Percentiles rank a stretch among this genome's conserved stretches.
These are phyloP conservation scores for Phialophora chinensis DNA, from an alignment of 2,329 filamentous ascomycete genomes.

Conservation along the genomic window DNA sequence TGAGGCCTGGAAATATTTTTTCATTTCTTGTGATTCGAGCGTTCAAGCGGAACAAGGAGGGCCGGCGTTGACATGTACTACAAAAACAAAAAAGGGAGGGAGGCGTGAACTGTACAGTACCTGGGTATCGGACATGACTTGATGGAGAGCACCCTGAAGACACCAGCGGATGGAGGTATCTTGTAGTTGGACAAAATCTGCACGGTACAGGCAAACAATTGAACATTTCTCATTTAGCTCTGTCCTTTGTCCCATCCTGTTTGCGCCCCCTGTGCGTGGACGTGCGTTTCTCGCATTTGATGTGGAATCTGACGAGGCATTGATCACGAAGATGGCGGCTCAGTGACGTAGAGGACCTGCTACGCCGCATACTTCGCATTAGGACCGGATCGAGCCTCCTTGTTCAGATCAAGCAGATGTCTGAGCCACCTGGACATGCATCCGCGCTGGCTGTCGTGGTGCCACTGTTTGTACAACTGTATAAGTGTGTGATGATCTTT, in stretches of 20 bases:
- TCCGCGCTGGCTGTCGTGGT: not conserved
- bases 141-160: constrained; percentile 2
- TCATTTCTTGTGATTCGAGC: constrained; percentile 18
- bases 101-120: constrained; percentile 19
- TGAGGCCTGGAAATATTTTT: not conserved
- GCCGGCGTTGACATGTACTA: constrained; percentile 20
- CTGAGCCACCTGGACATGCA: not conserved
- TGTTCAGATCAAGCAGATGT: not conserved
- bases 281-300: not conserved
- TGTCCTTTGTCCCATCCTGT: not conserved
- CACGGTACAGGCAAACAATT: constrained; percentile 9
- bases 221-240: not conserved
- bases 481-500: not conserved
- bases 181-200: constrained; percentile 19
- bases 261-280: not conserved
- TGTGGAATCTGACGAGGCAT: not conserved
- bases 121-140: constrained; percentile 2
- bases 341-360: constrained; percentile 1
- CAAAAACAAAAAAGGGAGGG: constrained; percentile 9
- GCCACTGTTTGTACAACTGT: not conserved
- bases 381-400: not conserved
- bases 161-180: constrained; percentile 8
- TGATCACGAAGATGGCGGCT: not conserved
- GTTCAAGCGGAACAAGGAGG: constrained; percentile 24
- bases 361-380: not conserved